phyloP scores from a whole-genome alignment of 2,329 filamentous ascomycete species.

The Colletotrichum chrysophilum region DNA sequence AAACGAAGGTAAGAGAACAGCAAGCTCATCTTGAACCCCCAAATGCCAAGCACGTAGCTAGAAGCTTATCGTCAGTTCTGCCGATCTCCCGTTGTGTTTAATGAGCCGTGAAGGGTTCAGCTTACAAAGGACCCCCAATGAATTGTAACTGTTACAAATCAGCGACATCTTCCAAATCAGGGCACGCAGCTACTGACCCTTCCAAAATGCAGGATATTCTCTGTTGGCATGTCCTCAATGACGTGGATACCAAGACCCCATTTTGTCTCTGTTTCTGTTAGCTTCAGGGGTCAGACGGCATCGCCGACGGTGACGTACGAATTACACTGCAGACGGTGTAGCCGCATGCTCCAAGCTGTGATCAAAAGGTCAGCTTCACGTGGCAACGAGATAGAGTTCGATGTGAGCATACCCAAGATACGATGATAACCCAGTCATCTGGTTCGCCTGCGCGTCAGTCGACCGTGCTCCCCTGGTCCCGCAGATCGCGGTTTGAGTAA shows the following conservation, averaged over 20 bases:
- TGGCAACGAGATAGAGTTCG: neutral
- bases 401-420: conserved; percentile 29
- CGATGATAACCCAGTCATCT: conserved; percentile 25
- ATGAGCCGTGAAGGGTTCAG: neutral
- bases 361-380: neutral
- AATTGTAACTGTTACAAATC: conserved; percentile 36
- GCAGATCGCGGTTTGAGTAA: neutral
- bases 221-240: conserved; percentile 38
- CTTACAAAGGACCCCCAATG: conserved; percentile 46
- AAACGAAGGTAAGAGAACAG: conserved; percentile 50
- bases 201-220: conserved; percentile 43
- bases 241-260: conserved; percentile 43
- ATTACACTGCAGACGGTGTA: conserved; percentile 39
- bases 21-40: conserved; percentile 51
- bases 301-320: conserved; percentile 31
- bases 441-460: neutral
- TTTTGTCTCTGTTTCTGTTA: conserved; percentile 40
- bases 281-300: neutral
- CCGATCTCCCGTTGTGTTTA: neutral
- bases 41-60: conserved; percentile 46
- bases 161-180: too few relatives aligned
- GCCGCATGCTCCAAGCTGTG: conserved; percentile 34
- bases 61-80: neutral
- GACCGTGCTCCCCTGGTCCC: neutral
- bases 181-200: conserved; percentile 18